These are phyloP conservation scores for Plasmodium falciparum DNA, from an alignment of 169 alveolate genomes.

Conservation along the genomic window DNA sequence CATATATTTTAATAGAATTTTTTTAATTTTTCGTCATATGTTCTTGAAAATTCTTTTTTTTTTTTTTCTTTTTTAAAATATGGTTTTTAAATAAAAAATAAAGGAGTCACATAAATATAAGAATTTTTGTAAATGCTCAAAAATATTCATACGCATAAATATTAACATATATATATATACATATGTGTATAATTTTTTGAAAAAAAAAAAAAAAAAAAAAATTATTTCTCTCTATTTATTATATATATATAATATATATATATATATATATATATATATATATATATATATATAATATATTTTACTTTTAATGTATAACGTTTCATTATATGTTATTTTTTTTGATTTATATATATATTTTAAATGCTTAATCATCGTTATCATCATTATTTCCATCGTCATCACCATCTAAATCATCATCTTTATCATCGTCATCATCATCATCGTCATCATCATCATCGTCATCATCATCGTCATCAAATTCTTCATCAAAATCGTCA, in stretches of 20 bases:
- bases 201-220: slow-evolving; percentile 4
- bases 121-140: slow-evolving; percentile 21
- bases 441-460: slow-evolving; percentile 77
- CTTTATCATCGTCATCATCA: slow-evolving; percentile 40
- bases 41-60: neutral
- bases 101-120: slow-evolving; percentile 20
- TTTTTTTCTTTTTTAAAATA: slow-evolving; percentile 17
- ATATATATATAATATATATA: too few species aligned
- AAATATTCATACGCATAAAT: slow-evolving; percentile 27
- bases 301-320: neutral
- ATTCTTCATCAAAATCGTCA: slow-evolving; percentile 84
- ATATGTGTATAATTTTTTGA: neutral
- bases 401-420: slow-evolving; percentile 52
- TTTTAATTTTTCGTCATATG: neutral
- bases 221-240: neutral
- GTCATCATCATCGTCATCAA: slow-evolving; percentile 75
- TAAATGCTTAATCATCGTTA: slow-evolving; percentile 15
- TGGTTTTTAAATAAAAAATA: slow-evolving; percentile 36
- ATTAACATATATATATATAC: slow-evolving; percentile 4
- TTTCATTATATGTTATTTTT: slow-evolving; percentile 1
- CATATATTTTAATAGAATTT: neutral
- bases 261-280: neutral
- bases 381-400: slow-evolving; percentile 29
- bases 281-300: too few species aligned
- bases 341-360: neutral